These are phyloP conservation scores for Cutaneotrichosporon sp. DNA, from an alignment of 1,284 basidiomycete species.

Conservation along the genomic window DNA sequence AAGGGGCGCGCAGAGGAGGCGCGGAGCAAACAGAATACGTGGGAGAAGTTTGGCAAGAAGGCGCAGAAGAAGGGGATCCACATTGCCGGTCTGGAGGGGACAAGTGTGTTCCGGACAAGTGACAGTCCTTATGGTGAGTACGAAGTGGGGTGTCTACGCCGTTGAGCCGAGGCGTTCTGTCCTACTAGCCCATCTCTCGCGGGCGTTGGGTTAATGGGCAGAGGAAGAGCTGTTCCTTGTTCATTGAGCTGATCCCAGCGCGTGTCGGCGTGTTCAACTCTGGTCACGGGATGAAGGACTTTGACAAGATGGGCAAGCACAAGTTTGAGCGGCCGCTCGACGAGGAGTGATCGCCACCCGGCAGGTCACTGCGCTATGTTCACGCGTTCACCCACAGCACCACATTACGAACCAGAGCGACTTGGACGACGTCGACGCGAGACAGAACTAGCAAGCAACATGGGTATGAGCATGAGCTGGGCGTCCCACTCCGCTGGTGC, in stretches of 20 bases:
- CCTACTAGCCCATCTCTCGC: too few relatives aligned
- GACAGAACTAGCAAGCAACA: neutral
- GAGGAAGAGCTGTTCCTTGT: neutral
- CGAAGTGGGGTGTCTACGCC: conserved; percentile 45
- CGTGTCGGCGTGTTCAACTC: conserved; percentile 91
- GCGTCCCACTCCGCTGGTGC: conserved; percentile 7
- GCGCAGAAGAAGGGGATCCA: conserved; percentile 89
- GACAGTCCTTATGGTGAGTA: conserved; percentile 88
- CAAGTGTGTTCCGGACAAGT: conserved; percentile 93
- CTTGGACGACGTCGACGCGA: neutral
- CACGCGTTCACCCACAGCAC: conserved; percentile 15
- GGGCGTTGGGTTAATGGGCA: too few relatives aligned
- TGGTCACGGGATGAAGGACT: conserved; percentile 87
- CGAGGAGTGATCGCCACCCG: conserved; percentile 58
- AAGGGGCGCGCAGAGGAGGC: conserved; percentile 89
- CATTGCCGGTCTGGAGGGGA: conserved; percentile 75
- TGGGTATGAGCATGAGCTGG: conserved; percentile 5
- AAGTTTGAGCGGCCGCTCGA: conserved; percentile 77
- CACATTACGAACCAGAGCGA: neutral
- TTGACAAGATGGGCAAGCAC: conserved; percentile 66
- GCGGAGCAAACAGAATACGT: conserved; percentile 79
- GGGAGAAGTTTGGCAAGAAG: conserved; percentile 98
- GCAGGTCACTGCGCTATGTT: neutral
- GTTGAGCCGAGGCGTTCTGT: too few relatives aligned
- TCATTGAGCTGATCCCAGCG: conserved; percentile 3